Evolutionary conservation across 2,329 filamentous ascomycete genomes (phyloP).

Genomic region (Venturia carpophila): DNA sequence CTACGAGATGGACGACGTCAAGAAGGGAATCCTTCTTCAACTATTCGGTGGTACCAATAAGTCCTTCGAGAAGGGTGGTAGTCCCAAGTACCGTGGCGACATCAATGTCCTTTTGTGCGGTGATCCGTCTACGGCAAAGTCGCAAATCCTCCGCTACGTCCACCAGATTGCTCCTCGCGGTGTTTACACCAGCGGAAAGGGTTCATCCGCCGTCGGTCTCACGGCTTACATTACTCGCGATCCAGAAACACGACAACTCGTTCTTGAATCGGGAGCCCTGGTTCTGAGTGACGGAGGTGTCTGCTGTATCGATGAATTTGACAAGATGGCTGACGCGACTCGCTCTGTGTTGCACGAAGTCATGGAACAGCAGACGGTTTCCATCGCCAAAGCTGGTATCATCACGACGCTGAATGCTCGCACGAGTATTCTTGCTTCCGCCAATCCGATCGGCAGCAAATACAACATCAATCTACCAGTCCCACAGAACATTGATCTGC

Average conservation of each 20-base stretch:
- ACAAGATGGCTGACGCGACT: conserved; percentile 71
- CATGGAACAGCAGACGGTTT: conserved; percentile 74
- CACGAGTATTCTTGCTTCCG: conserved; percentile 91
- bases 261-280: conserved; percentile 66
- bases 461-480: conserved; percentile 96
- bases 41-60: conserved; percentile 98
- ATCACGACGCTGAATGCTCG: conserved; percentile 88
- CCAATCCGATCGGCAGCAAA: conserved; percentile 95
- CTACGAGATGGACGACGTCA: conserved; percentile 97
- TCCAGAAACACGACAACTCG: conserved; percentile 63
- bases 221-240: conserved; percentile 72
- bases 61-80: conserved; percentile 91
- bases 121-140: conserved; percentile 94
- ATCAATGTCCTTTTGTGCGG: conserved; percentile 96
- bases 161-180: conserved; percentile 94
- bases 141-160: conserved; percentile 86
- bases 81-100: conserved; percentile 90
- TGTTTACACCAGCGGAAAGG: conserved; percentile 69
- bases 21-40: conserved; percentile 95
- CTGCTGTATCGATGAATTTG: conserved; percentile 73
- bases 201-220: conserved; percentile 66
- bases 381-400: conserved; percentile 69
- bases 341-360: conserved; percentile 70
- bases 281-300: conserved; percentile 68
- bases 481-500: conserved; percentile 95